A percentile compares a stretch with the other conserved stretches of the same genome.
Evolutionary conservation across 2,329 filamentous ascomycete species (phyloP).

Genomic region (Celoporthe dispersa): DNA sequence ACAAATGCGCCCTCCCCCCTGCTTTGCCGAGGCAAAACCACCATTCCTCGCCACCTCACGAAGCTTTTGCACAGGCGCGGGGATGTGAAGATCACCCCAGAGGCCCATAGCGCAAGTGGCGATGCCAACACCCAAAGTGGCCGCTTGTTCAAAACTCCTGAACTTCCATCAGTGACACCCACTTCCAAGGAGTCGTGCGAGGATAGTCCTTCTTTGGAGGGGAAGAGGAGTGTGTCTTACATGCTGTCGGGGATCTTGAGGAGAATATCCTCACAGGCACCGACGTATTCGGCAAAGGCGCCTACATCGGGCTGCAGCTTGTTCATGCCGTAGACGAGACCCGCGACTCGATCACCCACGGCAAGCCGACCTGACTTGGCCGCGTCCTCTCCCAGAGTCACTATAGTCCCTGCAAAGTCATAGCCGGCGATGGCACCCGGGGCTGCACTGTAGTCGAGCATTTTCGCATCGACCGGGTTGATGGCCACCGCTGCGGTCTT

Average conservation of each 20-base stretch:
- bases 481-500: conserved; percentile 39
- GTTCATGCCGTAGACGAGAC: conserved; percentile 11
- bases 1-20: background rate
- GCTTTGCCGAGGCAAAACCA: background rate
- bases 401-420: conserved; percentile 41
- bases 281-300: conserved; percentile 12
- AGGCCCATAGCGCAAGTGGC: conserved; percentile 31
- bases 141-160: background rate
- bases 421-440: conserved; percentile 38
- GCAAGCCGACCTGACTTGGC: background rate
- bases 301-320: background rate
- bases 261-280: background rate
- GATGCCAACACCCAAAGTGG: conserved; percentile 8
- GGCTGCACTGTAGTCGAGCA: conserved; percentile 34
- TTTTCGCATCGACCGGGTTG: conserved; percentile 43
- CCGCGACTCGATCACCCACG: conserved; percentile 2
- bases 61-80: conserved; percentile 20
- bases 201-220: no score
- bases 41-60: conserved; percentile 9
- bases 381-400: conserved; percentile 33
- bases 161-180: background rate
- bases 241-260: conserved; percentile 8
- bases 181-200: background rate
- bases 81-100: conserved; percentile 31
- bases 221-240: background rate